phyloP scores from a whole-genome alignment of 1,284 basidiomycete species.

The Mycena sp. region DNA sequence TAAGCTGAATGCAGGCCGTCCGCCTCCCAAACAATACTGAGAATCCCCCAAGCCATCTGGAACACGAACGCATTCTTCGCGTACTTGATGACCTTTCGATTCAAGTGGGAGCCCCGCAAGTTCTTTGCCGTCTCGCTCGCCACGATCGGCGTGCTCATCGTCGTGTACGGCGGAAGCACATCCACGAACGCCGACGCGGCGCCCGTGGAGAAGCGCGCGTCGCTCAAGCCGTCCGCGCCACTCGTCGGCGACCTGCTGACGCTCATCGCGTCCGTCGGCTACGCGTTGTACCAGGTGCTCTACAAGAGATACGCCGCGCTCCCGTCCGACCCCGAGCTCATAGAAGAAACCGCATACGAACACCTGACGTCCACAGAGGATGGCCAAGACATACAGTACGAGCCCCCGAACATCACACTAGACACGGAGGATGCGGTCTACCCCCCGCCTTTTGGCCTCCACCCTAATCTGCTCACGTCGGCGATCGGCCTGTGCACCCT shows the following conservation, averaged over 20 bases:
- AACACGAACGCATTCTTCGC: conserved; percentile 89
- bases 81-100: conserved; percentile 74
- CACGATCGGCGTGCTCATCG: conserved; percentile 73
- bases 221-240: conserved; percentile 55
- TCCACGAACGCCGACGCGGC: conserved; percentile 29
- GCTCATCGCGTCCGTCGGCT: conserved; percentile 72
- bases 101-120: conserved; percentile 71
- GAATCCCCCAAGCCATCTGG: conserved; percentile 66
- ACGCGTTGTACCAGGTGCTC: conserved; percentile 80
- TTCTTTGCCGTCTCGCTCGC: conserved; percentile 79
- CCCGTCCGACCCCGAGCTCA: conserved; percentile 63
- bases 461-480: conserved; percentile 79
- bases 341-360: conserved; percentile 54
- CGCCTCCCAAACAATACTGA: conserved; percentile 3
- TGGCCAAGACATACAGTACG: conserved; percentile 32
- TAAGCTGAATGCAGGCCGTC: conserved; percentile 34
- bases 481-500: conserved; percentile 74
- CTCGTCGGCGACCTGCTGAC: conserved; percentile 82
- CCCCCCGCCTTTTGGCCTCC: conserved; percentile 79
- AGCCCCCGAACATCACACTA: conserved; percentile 12
- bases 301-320: conserved; percentile 84
- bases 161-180: conserved; percentile 79
- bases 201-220: conserved; percentile 24
- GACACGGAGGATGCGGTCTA: conserved; percentile 49
- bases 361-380: conserved; percentile 50